phyloP scores from a whole-genome alignment of 2,329 filamentous ascomycete species.

The Tetracladium maxilliforme region DNA sequence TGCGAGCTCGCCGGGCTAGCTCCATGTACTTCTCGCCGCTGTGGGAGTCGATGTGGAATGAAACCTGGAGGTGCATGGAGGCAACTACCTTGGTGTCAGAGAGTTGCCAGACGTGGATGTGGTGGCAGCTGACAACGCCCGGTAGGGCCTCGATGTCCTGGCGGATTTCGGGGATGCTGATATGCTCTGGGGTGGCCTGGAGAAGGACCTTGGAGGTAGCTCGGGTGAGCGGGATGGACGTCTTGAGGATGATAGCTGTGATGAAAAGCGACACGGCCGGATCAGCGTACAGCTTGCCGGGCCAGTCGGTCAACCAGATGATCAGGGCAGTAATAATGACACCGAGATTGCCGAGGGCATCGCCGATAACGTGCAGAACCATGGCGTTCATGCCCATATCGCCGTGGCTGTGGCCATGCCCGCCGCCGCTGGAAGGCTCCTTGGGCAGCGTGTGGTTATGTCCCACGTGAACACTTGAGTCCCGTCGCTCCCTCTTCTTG shows the following conservation, averaged over 20 bases:
- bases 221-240: constrained; percentile 64
- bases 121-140: constrained; percentile 82
- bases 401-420: constrained; percentile 62
- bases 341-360: constrained; percentile 75
- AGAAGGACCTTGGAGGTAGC: constrained; percentile 79
- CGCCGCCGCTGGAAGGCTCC: constrained; percentile 38
- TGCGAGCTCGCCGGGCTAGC: constrained; percentile 66
- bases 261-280: constrained; percentile 89
- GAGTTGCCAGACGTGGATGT: constrained; percentile 95
- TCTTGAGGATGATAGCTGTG: constrained; percentile 62
- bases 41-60: constrained; percentile 75
- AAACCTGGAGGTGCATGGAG: constrained; percentile 83
- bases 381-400: constrained; percentile 94
- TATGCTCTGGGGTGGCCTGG: constrained; percentile 81
- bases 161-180: constrained; percentile 79
- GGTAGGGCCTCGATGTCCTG: constrained; percentile 78
- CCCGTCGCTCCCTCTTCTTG: constrained; percentile 22
- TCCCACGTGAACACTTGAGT: constrained; percentile 45
- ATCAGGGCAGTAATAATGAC: constrained; percentile 72
- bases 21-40: constrained; percentile 77
- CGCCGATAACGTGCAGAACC: constrained; percentile 63
- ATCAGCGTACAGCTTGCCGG: constrained; percentile 76
- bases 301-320: constrained; percentile 81
- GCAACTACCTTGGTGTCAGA: constrained; percentile 91
- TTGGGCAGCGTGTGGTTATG: constrained; percentile 75